Base-by-base conservation (phyloP, 352 stramenopile species). In the Pythium phragmitis region DNA sequence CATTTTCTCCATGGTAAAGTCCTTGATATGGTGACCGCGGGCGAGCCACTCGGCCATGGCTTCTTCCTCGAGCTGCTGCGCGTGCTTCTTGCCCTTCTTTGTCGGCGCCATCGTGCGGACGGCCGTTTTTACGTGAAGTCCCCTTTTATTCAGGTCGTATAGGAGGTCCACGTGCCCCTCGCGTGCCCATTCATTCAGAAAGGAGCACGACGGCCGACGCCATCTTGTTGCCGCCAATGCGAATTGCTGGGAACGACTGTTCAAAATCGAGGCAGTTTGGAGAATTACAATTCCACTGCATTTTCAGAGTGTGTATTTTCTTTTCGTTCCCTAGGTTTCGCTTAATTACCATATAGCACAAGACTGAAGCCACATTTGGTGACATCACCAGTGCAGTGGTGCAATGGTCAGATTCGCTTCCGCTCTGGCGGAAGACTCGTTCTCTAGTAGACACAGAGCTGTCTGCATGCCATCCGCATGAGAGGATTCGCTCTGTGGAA, bases 1-100 rank as follows among this genome's bases (percentile, higher is more conserved):
- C 82, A 93, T 93, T 66, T 91, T 91, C 3, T 79, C 77, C 74
- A 91, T 87, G 0, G 80, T 85, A 43, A 91, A 93, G 49, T 92
- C 85, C 48, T 80, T 75, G 28, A 81, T 73, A 5, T 68, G 49
- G 46, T 80, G 73, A 14, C 85, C 82, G 47, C 82, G 77, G 36
- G 78, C 67, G 43, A 93, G 73, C 85, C 85, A 93, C 60, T 93
- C 85, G 16, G 75, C 77, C 56, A 91, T 66, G 4, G 85, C 85
- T 51, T 93, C 85, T 62, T 91, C 77, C 52, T 84, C 71, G 7
- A 93, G 66, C 65, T 88, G 65, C 53, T 83, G 76, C 11, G 76
- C 68, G 28, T 74, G 56, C 19, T 68, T 46, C 45, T 68, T 67
- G 57, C 43, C 26, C 48, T 69, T 69, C 21, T 56, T 57, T 51